Evolutionary conservation across 352 stramenopile species (phyloP).

Genomic region (Saprolegnia parasitica): DNA sequence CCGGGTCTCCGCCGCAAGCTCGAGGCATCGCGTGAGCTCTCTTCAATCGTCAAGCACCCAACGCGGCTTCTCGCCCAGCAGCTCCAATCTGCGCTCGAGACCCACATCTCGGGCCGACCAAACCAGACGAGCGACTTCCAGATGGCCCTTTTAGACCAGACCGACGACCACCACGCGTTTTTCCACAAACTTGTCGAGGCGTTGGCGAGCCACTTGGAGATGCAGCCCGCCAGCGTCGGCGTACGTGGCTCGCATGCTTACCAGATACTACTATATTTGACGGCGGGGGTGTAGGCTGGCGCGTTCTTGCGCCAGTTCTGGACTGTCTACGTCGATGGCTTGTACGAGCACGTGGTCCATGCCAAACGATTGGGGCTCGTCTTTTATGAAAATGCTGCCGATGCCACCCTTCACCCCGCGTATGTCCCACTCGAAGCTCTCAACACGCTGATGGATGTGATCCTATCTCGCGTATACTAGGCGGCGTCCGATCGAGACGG

Average conservation of each 20-base stretch:
- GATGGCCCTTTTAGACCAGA: not conserved
- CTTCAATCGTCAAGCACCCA: slow-evolving; percentile 20
- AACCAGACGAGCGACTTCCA: not conserved
- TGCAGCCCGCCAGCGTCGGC: not conserved
- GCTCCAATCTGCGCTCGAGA: not conserved
- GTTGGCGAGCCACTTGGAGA: slow-evolving; percentile 9
- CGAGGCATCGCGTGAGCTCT: not conserved
- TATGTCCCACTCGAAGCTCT: no score
- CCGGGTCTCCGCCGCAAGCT: not conserved
- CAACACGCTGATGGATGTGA: not conserved
- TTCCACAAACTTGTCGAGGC: slow-evolving; percentile 2
- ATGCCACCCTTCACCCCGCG: no score
- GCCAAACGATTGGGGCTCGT: not conserved
- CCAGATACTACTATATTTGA: not conserved
- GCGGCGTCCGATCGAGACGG: not conserved
- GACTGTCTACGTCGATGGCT: slow-evolving; percentile 8
- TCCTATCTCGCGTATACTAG: not conserved
- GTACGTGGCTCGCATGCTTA: not conserved
- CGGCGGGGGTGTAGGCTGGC: not conserved
- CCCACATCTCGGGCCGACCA: not conserved
- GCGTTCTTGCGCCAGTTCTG: slow-evolving; percentile 4
- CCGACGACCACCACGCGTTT: slow-evolving; percentile 2
- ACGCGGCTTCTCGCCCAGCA: slow-evolving; percentile 11
- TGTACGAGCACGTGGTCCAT: slow-evolving; percentile 11
- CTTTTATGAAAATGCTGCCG: not conserved